Base-by-base conservation (phyloP, 179 eudicot genomes). In the Beta lomatogona region DNA sequence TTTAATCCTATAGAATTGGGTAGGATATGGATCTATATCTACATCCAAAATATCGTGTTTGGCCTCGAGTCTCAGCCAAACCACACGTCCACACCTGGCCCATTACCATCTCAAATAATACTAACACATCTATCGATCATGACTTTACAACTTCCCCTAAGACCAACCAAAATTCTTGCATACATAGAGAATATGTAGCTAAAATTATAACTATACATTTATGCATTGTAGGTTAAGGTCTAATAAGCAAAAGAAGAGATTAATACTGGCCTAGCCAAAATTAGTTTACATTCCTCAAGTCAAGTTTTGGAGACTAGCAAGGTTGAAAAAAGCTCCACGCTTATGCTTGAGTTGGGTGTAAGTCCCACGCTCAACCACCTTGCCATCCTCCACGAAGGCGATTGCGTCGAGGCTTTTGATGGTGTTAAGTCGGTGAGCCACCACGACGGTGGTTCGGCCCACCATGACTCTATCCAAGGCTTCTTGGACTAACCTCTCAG, bases 301-400 rank as follows among this genome's bases (percentile, higher is more conserved):
- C 61, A 85, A 64, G 78, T 19, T 86, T 67, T 93, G 97, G 64
- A 90, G 88, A 73, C 80, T 91, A 54, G 91, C 94, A 77, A 95
- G 93, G 83, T 90, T 89, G 80, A 89, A 95, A 85, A 95, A 93
- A 52, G 97, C 97, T 18, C 97, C 97, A 0, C 88, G 89, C 86
- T 80, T 88, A 84, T 86, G 89, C 85, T 87, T 88, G 25, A 87
- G 88, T 69, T 85, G 85, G 18, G 77, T 57, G 52, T 87, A 85
- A 1, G 88, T 78, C 13, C 89, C 89, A 48, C 68, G 83, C 82
- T 87, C 89, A 53, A 87, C 85, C 64, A 87, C 88, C 70, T 76
- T 81, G 57, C 89, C 89, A 60, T 85, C 88, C 53, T 87, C 86
- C 16, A 87, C 77, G 19, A 83, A 83, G 75, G 88, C 82, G 0